phyloP scores from a whole-genome alignment of 768 basidiomycete species.

The Suillus clintonianus region DNA sequence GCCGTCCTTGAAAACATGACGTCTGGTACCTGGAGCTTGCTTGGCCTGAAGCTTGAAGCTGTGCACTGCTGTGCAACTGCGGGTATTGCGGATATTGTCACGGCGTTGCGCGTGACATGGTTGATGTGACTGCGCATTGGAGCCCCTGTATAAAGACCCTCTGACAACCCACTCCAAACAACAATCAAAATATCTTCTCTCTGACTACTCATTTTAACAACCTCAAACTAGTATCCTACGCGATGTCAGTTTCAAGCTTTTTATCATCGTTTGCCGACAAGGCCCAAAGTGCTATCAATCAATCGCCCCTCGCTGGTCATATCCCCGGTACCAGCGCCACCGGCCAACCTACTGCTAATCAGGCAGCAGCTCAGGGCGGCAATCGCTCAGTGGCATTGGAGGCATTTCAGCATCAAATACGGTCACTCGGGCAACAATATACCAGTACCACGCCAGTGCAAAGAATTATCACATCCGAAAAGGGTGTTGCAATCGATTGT shows the following conservation, averaged over 20 bases:
- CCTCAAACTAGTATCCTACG: conserved; percentile 16
- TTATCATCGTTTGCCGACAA: conserved; percentile 72
- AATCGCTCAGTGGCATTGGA: conserved; percentile 60
- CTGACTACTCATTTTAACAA: conserved; percentile 1
- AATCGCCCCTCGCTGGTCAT: conserved; percentile 59
- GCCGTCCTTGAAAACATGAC: neutral
- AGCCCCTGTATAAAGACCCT: conserved; percentile 17
- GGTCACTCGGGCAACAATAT: conserved; percentile 75
- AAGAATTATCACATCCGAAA: conserved; percentile 77
- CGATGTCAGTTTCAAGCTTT: conserved; percentile 64
- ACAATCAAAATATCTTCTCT: neutral
- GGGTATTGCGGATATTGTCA: neutral
- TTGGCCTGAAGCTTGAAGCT: neutral
- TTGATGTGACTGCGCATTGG: conserved; percentile 10
- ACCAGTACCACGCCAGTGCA: conserved; percentile 68
- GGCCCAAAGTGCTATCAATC: conserved; percentile 70
- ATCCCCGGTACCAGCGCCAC: conserved; percentile 48
- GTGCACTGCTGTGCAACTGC: neutral
- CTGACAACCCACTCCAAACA: conserved; percentile 11
- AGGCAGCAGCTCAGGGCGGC: conserved; percentile 39
- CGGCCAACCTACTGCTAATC: conserved; percentile 43
- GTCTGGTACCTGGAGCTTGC: neutral
- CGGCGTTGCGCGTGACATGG: conserved; percentile 2
- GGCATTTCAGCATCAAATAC: conserved; percentile 69
- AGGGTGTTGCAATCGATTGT: conserved; percentile 76